These are phyloP conservation scores for Coprinopsis strossmayeri DNA, from an alignment of 768 basidiomycete genomes.

Conservation along the genomic window DNA sequence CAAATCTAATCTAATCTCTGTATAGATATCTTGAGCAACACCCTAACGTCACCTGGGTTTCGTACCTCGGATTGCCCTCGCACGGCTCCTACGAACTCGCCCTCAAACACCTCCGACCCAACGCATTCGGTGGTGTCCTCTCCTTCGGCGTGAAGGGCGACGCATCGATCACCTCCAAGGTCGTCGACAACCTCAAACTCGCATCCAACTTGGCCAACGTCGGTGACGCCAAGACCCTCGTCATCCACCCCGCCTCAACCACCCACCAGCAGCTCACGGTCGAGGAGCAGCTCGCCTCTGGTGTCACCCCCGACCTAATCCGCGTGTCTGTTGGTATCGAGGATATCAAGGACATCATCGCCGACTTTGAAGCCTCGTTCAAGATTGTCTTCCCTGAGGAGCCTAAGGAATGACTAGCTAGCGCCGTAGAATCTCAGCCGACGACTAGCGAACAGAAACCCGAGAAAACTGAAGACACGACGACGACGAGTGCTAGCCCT, in stretches of 20 bases:
- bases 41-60: constrained; percentile 67
- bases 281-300: constrained; percentile 56
- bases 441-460: no score
- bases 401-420: background rate
- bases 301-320: constrained; percentile 72
- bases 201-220: constrained; percentile 73
- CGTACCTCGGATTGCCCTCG: constrained; percentile 60
- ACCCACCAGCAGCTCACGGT: constrained; percentile 66
- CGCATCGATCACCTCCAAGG: constrained; percentile 40
- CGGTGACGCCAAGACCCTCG: constrained; percentile 72
- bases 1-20: constrained; percentile 9
- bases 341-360: constrained; percentile 36
- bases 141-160: constrained; percentile 72
- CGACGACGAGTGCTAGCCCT: background rate
- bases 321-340: constrained; percentile 44
- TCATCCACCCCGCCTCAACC: constrained; percentile 73
- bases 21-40: constrained; percentile 53
- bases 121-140: constrained; percentile 64
- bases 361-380: constrained; percentile 33
- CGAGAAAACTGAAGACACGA: background rate
- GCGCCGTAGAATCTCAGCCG: background rate
- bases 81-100: constrained; percentile 61
- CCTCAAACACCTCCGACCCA: constrained; percentile 44
- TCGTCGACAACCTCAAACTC: constrained; percentile 66
- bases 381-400: constrained; percentile 19